phyloP scores from a whole-genome alignment of 495 filamentous ascomycete species.

The Cercophora newfieldiana region DNA sequence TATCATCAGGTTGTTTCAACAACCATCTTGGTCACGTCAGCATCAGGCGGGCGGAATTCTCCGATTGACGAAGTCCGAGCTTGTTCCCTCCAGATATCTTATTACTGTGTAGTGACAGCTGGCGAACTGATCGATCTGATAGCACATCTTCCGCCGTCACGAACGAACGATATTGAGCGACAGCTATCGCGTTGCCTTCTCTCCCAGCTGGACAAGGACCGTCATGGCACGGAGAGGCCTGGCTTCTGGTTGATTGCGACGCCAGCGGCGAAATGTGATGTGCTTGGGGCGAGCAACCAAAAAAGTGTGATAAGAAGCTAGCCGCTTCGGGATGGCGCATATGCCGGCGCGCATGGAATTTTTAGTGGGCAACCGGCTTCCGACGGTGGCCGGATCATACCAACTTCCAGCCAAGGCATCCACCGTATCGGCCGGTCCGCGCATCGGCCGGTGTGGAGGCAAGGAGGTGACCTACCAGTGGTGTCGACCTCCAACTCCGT shows the following conservation, averaged over 20 bases:
- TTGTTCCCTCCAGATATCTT: background rate
- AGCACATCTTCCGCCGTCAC: background rate
- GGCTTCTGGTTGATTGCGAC: too few species aligned
- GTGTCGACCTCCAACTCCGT: too few species aligned
- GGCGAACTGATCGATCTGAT: background rate
- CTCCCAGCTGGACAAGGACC: too few species aligned
- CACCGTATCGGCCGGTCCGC: background rate
- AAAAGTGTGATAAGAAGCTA: background rate
- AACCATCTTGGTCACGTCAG: background rate
- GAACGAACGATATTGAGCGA: background rate
- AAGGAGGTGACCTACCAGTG: too few species aligned
- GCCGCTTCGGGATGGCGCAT: background rate
- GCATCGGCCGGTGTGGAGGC: too few species aligned
- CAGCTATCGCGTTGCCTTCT: background rate
- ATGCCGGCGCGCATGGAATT: background rate
- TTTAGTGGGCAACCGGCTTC: background rate
- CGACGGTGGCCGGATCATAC: background rate
- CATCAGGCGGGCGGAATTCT: background rate
- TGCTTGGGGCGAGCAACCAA: too few species aligned
- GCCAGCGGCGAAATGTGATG: too few species aligned
- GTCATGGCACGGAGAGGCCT: too few species aligned
- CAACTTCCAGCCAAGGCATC: background rate
- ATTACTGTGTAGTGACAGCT: background rate
- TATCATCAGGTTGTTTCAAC: constrained; percentile 5
- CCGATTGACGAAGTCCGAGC: background rate